phyloP scores from a whole-genome alignment of 805 yeast genomes.

The Nakazawaea ishiwadae region DNA sequence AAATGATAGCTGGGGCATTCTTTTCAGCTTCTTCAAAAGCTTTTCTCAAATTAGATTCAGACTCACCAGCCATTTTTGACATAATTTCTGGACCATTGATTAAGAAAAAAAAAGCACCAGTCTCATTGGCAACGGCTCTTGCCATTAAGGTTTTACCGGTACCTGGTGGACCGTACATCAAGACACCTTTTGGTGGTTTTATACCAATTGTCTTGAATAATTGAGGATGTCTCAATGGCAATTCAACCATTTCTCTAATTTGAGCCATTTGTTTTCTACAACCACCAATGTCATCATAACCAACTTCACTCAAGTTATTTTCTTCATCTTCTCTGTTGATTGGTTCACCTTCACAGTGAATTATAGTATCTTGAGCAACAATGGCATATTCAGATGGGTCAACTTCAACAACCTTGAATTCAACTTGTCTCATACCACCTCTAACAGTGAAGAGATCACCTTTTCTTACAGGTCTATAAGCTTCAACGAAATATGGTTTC shows the following conservation, averaged over 20 bases:
- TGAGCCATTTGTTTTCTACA: slow-evolving; percentile 99
- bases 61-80: slow-evolving; percentile 99
- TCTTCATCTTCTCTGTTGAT: slow-evolving; percentile 98
- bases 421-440: slow-evolving; percentile 99
- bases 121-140: slow-evolving; percentile 99
- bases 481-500: slow-evolving; percentile 98
- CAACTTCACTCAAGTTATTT: slow-evolving; percentile 92
- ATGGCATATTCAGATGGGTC: slow-evolving; percentile 97
- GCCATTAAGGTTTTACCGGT: slow-evolving; percentile 99
- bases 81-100: slow-evolving; percentile 99
- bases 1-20: slow-evolving; percentile 95
- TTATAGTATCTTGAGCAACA: slow-evolving; percentile 96
- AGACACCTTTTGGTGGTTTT: slow-evolving; percentile 97
- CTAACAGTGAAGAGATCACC: slow-evolving; percentile 95
- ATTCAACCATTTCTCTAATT: slow-evolving; percentile 96
- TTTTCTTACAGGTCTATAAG: slow-evolving; percentile 96
- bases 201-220: slow-evolving; percentile 97
- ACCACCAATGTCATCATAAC: slow-evolving; percentile 98
- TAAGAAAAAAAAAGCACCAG: slow-evolving; percentile 97
- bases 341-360: slow-evolving; percentile 99
- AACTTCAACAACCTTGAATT: slow-evolving; percentile 96
- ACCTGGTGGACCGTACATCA: slow-evolving; percentile 99
- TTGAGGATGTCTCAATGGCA: slow-evolving; percentile 98
- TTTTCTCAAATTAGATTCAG: slow-evolving; percentile 93
- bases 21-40: slow-evolving; percentile 99